Conservation (phyloP, 495 filamentous ascomycete genomes). For the Xylona heveae region DNA sequence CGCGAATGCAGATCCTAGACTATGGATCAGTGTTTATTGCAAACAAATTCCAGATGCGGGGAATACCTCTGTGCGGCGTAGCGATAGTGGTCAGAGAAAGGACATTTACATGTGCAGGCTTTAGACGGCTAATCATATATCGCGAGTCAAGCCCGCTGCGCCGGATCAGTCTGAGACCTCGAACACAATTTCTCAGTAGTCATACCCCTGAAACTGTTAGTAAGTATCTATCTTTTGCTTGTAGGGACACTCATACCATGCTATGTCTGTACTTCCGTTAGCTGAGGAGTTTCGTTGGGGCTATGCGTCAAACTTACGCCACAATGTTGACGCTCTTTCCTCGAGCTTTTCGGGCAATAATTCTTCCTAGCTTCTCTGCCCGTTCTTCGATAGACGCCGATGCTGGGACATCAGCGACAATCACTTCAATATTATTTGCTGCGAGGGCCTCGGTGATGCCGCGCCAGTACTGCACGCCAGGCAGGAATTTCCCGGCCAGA, state of each 20-base stretch:
- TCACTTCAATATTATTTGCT: slow-evolving; percentile 54
- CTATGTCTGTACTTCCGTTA: slow-evolving; percentile 30
- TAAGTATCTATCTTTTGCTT: slow-evolving; percentile 1
- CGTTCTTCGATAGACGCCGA: slow-evolving; percentile 60
- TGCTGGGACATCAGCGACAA: slow-evolving; percentile 61
- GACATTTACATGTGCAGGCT: slow-evolving; percentile 48
- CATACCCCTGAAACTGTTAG: slow-evolving; percentile 8
- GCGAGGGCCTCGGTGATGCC: slow-evolving; percentile 64
- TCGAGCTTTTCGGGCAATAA: slow-evolving; percentile 40
- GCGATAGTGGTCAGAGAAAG: slow-evolving; percentile 73
- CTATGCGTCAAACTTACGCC: slow-evolving; percentile 33
- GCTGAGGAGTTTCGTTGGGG: slow-evolving; percentile 1
- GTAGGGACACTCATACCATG: slow-evolving; percentile 33
- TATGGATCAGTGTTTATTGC: not conserved
- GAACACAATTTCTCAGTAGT: slow-evolving; percentile 2
- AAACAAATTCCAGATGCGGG: not conserved
- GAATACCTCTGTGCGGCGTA: slow-evolving; percentile 58
- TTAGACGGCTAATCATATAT: slow-evolving; percentile 73
- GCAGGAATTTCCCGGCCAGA: slow-evolving; percentile 45
- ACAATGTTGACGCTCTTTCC: slow-evolving; percentile 75
- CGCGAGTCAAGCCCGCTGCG: slow-evolving; percentile 66
- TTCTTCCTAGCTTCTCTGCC: slow-evolving; percentile 39
- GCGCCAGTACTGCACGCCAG: slow-evolving; percentile 75
- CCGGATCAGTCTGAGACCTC: slow-evolving; percentile 9
- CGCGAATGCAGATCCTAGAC: slow-evolving; percentile 53